Conservation (phyloP, 495 filamentous ascomycete genomes). For the Xylaria bambusicola region DNA sequence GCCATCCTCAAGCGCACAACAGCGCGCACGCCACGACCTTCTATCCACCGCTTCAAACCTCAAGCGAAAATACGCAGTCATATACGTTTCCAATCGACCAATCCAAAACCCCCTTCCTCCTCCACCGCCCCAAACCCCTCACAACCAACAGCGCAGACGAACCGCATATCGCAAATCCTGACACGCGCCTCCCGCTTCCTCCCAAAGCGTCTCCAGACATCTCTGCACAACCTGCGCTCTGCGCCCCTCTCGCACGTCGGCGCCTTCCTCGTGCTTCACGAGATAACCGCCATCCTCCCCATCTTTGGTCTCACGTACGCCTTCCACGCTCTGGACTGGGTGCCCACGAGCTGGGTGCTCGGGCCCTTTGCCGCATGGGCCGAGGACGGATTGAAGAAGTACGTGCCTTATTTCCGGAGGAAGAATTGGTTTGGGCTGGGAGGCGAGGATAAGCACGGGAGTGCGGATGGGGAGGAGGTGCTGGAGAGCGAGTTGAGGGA, state of each 20-base stretch:
- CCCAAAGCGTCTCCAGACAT: slow-evolving; percentile 56
- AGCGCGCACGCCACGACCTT: neutral
- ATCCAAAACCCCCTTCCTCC: neutral
- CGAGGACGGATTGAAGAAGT: slow-evolving; percentile 47
- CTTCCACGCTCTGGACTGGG: slow-evolving; percentile 75
- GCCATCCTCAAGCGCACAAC: slow-evolving; percentile 10
- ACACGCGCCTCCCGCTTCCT: slow-evolving; percentile 59
- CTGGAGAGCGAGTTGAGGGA: slow-evolving; percentile 19
- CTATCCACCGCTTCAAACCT: slow-evolving; percentile 2
- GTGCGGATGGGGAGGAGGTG: slow-evolving; percentile 18
- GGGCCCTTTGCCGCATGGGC: slow-evolving; percentile 43
- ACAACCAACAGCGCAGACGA: slow-evolving; percentile 22
- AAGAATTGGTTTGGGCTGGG: slow-evolving; percentile 53
- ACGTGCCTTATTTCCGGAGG: slow-evolving; percentile 43
- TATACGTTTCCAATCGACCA: slow-evolving; percentile 24
- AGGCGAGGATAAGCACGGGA: slow-evolving; percentile 21
- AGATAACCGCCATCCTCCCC: slow-evolving; percentile 82
- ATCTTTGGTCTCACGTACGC: slow-evolving; percentile 69
- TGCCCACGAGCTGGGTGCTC: slow-evolving; percentile 54
- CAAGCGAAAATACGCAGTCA: slow-evolving; percentile 6
- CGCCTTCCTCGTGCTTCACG: slow-evolving; percentile 88
- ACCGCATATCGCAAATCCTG: slow-evolving; percentile 30
- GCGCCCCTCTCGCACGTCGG: slow-evolving; percentile 82
- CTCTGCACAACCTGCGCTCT: slow-evolving; percentile 65
- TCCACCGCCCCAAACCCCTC: neutral